Evolutionary conservation across 1,139 yeast genomes (phyloP), one percentile per base, ranked within the genome.

Genomic region (Blastobotrys persicus): DNA sequence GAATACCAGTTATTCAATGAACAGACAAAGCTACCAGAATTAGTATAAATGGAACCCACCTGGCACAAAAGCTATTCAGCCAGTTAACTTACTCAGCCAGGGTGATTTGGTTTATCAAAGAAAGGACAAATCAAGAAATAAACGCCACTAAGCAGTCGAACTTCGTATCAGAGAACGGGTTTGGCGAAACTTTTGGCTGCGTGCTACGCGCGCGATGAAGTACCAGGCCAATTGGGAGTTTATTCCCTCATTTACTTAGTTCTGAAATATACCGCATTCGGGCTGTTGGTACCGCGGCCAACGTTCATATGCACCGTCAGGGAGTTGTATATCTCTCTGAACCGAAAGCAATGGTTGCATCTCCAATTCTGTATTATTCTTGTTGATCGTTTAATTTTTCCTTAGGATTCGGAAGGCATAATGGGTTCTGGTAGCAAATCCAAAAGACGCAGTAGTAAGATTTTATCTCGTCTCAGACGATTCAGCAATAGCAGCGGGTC

Each of bases 391-490:
- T n/a, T n/a, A n/a, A n/a, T n/a, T n/a, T n/a, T n/a, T n/a, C n/a
- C 41, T 37, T 34, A 13, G 13, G 11, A 4, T 19, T 18, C 28
- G 9, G 5, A 18, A 18, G 41, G 19, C 3, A 37, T 4, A 11
- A 37, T 37, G 41, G 41, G 41, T 5, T 23, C 28, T 23, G 28
- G 28, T 23, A 23, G 28, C 5, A 37, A 37, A 18, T 17, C 18
- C 11, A 37, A 37, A 23, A 17, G 41, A 17, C 41, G 41, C 28
- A 19, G 41, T 12, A 37, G 41, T 23, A 37, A 37, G 14, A 37
- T 37, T n/a, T 37, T 37, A 14, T 17, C 18, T n/a, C 41, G 41
- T 4, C 14, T 37, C 28, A 23, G 9, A 23, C 28, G 28, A 9
- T 23, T 23, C 28, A 23, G 28, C 9, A 23, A 23, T 9, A 9